phyloP scores from a whole-genome alignment of 495 filamentous ascomycete species.

The Trichoderma erinaceum region DNA sequence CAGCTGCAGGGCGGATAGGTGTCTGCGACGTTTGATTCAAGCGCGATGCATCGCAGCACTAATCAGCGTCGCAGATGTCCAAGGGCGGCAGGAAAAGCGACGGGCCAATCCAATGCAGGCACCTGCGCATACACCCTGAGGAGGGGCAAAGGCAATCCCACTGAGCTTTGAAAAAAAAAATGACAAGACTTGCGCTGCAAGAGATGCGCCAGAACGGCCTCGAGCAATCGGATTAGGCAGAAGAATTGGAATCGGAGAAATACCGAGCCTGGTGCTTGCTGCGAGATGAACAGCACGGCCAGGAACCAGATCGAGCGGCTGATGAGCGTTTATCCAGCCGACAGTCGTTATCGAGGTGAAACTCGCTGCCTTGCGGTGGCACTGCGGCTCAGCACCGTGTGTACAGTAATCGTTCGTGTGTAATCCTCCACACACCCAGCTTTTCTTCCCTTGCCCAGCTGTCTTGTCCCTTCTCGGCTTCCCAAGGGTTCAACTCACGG shows the following conservation, averaged over 20 bases:
- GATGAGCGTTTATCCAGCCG: not conserved
- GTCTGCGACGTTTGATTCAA: constrained; percentile 1
- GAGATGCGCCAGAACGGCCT: not conserved
- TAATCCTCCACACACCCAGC: not conserved
- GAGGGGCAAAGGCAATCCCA: not conserved
- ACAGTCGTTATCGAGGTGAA: not conserved
- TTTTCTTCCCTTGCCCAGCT: not conserved
- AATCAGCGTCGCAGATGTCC: not conserved
- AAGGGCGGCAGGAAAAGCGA: not conserved
- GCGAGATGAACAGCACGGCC: not conserved
- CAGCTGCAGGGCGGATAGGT: constrained; percentile 8
- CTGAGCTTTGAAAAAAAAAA: not conserved
- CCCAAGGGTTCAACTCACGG: not conserved
- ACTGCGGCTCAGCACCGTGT: not conserved
- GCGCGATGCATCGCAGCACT: constrained; percentile 10
- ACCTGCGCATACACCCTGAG: not conserved
- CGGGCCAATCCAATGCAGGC: not conserved
- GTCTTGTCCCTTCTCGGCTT: not conserved
- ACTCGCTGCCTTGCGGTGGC: constrained; percentile 13
- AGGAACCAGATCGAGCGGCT: not conserved
- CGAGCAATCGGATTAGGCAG: not conserved
- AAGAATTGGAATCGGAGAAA: not conserved
- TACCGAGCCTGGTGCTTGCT: not conserved
- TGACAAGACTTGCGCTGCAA: not conserved
- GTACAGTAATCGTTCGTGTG: not conserved